Evolutionary conservation across 495 filamentous ascomycete genomes (phyloP).

Genomic region (Friedmanniomyces simplex): DNA sequence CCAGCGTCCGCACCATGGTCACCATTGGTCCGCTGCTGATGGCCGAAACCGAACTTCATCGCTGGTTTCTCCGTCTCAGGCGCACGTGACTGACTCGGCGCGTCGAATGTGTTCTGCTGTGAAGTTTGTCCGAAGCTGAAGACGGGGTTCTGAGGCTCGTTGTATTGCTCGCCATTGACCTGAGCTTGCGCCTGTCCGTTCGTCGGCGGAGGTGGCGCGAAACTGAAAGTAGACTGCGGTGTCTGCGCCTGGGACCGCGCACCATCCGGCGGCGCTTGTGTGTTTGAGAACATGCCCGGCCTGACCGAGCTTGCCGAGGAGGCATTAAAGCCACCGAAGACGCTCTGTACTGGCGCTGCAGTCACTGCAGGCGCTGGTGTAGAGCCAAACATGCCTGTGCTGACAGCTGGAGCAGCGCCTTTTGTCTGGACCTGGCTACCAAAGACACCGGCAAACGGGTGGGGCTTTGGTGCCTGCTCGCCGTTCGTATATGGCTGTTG

Average conservation of each 20-base stretch:
- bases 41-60: neutral
- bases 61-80: neutral
- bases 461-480: slow-evolving; percentile 10
- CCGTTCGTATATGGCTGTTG: slow-evolving; percentile 3
- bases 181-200: neutral
- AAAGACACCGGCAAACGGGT: neutral
- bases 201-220: neutral
- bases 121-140: neutral
- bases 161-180: neutral
- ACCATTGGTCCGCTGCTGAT: neutral
- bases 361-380: neutral
- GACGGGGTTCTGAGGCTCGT: neutral
- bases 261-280: neutral
- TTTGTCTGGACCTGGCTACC: neutral
- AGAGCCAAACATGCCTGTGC: neutral
- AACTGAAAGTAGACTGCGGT: neutral
- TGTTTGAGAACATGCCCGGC: neutral
- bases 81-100: neutral
- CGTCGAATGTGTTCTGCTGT: neutral
- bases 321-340: neutral
- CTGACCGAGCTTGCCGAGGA: neutral
- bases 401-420: neutral
- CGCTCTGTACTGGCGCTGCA: neutral
- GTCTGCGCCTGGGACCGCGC: neutral
- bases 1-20: neutral